These are phyloP conservation scores for Alectoria sarmentosa DNA, from an alignment of 495 filamentous ascomycete genomes.

Conservation along the genomic window DNA sequence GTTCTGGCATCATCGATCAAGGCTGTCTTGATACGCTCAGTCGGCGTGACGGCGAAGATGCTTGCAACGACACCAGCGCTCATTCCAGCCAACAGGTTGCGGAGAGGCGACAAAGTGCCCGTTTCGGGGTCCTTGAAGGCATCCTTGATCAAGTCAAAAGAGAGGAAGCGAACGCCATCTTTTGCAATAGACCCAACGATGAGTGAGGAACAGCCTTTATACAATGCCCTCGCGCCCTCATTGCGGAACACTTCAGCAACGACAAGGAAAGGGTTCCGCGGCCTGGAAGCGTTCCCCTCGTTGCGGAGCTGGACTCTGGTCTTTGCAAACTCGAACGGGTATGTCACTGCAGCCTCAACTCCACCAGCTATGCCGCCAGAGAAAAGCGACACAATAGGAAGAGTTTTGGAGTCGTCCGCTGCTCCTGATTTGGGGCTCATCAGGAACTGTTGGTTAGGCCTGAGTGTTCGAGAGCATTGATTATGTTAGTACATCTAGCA, in stretches of 20 bases:
- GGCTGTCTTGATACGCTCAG: slow-evolving; percentile 62
- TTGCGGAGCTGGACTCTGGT: slow-evolving; percentile 54
- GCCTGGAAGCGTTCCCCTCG: slow-evolving; percentile 33
- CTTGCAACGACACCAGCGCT: slow-evolving; percentile 52
- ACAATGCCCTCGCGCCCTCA: slow-evolving; percentile 53
- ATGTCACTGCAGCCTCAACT: slow-evolving; percentile 50
- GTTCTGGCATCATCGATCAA: slow-evolving; percentile 59
- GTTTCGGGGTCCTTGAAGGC: slow-evolving; percentile 50
- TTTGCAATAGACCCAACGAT: slow-evolving; percentile 57
- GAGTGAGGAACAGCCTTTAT: slow-evolving; percentile 57
- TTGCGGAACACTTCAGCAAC: slow-evolving; percentile 41
- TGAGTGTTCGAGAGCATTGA: not conserved
- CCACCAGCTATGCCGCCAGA: slow-evolving; percentile 49
- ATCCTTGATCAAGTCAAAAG: slow-evolving; percentile 58
- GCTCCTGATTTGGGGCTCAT: not conserved
- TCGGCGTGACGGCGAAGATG: slow-evolving; percentile 55
- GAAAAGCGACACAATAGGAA: slow-evolving; percentile 42
- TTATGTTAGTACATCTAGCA: not conserved
- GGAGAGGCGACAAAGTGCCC: slow-evolving; percentile 45
- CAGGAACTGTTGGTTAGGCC: not conserved
- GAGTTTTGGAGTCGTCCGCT: slow-evolving; percentile 24
- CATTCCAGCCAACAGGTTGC: slow-evolving; percentile 58
- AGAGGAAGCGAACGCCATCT: slow-evolving; percentile 58
- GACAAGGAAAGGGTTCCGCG: slow-evolving; percentile 48
- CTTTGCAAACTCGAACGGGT: slow-evolving; percentile 65